Evolutionary conservation across 495 filamentous ascomycete species (phyloP), one percentile per base, ranked within the genome.

Genomic region (Penicillium malachiteum): DNA sequence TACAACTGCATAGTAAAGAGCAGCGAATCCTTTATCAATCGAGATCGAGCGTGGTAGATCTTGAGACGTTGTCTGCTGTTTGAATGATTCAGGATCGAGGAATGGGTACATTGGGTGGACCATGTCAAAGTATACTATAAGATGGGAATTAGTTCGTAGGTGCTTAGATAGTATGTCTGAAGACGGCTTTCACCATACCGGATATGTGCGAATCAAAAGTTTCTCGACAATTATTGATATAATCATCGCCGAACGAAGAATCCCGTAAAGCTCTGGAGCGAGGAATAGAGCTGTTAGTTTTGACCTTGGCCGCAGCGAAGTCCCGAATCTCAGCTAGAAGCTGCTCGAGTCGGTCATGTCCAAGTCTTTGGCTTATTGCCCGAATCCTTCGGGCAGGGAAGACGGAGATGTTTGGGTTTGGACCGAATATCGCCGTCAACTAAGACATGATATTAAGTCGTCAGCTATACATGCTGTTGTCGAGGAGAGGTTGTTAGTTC

Each of bases 21-120:
- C 55, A 7, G 62, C 54, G 50, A 54, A 64, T 5, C 41, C 35
- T 33, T 48, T 55, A 31, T 60, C 53, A 5, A 43, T 35, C 0
- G 39, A 38, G 0, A 60, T 46, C 0, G 35, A 16, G 4, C 57
- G 53, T 35, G 35, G 35, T 7, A 60, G 26, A 7, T 52, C 31
- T 18, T 16, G 42, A 3, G 41, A 43, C 3, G 39, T 11, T 4
- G 44, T 42, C 33, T 50, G 48, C 30, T 55, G 40, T 26, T 54
- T 33, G 13, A 64, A 64, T 0, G 51, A 37, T 7, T 46, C 6
- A 3, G 35, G 31, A 31, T 26, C 42, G 0, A 64, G 54, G 10
- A 60, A 64, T 17, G 62, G 62, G 48, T 58, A 60, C 0, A 64
- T 32, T 1, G 57, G 57, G 26, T 64, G 62, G 3, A 64, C 54